Evolutionary conservation across 495 filamentous ascomycete species (phyloP).

Genomic region (Cetradonia linearis): DNA sequence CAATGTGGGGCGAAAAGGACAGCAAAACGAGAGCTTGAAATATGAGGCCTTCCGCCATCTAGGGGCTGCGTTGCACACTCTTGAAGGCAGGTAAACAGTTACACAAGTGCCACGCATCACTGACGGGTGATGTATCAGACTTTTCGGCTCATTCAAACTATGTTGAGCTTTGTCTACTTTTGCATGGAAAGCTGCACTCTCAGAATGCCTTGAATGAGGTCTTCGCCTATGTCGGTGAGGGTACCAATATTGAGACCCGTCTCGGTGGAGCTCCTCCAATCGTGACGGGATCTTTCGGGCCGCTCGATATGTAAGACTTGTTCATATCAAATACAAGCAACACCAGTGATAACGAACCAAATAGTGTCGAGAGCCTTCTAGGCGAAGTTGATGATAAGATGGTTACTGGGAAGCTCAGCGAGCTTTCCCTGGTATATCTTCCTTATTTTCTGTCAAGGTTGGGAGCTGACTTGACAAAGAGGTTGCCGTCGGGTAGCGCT

Average conservation of each 20-base stretch:
- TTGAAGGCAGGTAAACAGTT: not conserved
- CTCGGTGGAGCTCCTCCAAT: not conserved
- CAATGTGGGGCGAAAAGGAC: not conserved
- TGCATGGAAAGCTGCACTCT: not conserved
- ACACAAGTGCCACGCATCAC: not conserved
- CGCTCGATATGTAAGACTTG: constrained; percentile 2
- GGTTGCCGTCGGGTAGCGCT: not conserved
- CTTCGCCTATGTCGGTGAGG: not conserved
- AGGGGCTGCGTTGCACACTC: not conserved
- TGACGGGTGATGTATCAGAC: not conserved
- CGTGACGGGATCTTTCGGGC: constrained; percentile 5
- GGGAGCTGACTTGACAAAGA: not conserved
- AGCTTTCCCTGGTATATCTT: not conserved
- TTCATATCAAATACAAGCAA: not conserved
- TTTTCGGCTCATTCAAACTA: constrained; percentile 8
- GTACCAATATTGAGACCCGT: not conserved
- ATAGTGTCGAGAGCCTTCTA: not conserved
- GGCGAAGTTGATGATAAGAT: constrained; percentile 3
- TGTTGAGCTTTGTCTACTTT: not conserved
- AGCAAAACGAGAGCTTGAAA: not conserved
- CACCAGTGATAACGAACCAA: not conserved
- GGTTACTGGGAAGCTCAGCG: not conserved
- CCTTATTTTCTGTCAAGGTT: too few relatives aligned
- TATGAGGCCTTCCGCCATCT: not conserved
- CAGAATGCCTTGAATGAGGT: not conserved